Conservation (phyloP, 495 filamentous ascomycete genomes). For the Achaetomiella virescens region DNA sequence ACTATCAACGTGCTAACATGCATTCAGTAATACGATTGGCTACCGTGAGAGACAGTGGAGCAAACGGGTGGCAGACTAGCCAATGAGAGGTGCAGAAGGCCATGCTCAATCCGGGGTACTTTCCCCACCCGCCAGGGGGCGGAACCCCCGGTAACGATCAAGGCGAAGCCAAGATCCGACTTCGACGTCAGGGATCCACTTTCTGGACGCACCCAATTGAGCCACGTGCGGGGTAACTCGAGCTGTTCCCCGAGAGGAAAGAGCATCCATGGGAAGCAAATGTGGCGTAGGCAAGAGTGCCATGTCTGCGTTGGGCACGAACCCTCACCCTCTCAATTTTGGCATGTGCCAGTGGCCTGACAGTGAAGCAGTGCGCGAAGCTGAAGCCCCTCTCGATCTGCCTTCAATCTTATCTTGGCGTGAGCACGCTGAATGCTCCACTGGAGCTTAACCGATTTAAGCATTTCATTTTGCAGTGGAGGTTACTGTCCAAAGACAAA, state of each 20-base stretch:
- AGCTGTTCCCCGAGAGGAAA: neutral
- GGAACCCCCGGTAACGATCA: conserved; percentile 15
- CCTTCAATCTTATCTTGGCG: neutral
- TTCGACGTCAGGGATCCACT: conserved; percentile 27
- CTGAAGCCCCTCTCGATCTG: neutral
- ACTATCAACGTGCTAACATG: conserved; percentile 11
- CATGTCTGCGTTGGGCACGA: neutral
- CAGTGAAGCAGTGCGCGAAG: neutral
- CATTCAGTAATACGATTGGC: conserved; percentile 13
- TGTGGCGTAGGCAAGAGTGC: neutral
- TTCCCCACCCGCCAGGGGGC: conserved; percentile 4
- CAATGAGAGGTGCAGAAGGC: conserved; percentile 19
- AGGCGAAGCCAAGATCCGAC: conserved; percentile 11
- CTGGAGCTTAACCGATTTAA: conserved; percentile 3
- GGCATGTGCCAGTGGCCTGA: neutral
- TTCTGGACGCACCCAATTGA: conserved; percentile 9
- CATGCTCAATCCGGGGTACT: neutral
- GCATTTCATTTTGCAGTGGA: neutral
- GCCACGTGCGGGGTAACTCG: conserved; percentile 24
- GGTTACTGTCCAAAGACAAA: too few relatives aligned
- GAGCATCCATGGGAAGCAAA: neutral
- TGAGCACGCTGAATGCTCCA: neutral
- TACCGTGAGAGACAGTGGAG: conserved; percentile 10
- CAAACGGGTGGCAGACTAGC: neutral
- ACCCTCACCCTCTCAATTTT: neutral